Evolutionary conservation across 306 rosid species (phyloP), one percentile per base, ranked within the genome.

Genomic region (Arachis hypogaea): DNA sequence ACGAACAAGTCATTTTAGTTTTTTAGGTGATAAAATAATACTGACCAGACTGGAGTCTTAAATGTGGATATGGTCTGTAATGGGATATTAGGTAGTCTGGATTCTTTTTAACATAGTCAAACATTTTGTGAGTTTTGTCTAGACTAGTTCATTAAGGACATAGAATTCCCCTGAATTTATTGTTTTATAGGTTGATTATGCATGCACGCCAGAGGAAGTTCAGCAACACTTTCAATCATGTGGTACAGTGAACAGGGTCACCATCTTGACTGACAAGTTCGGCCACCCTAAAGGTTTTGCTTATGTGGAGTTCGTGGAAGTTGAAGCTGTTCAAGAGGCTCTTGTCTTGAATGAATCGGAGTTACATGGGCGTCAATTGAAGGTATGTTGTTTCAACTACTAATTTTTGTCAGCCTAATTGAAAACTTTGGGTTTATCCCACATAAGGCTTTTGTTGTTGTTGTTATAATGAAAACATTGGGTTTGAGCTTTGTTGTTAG

Each of bases 121-220:
- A 65, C 71, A 49, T 40, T 43, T 16, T 63, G 5, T 63, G 73
- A 51, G 77, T 56, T 14, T 62, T 36, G 38, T 50, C 63, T 55
- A 16, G 65, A 71, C 59, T 70, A 54, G 66, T 63, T 87, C 38
- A 7, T 68, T 28, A 40, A 56, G 22, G 50, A 62, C 71, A 72
- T 67, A 64, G 50, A 78, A 69, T 55, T 49, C 44, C 10, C 43
- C 82, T 72, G 82, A 58, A 74, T 40, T 77, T 65, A 73, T 68
- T 79, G 12, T 29, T 59, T 76, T 82, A 73, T 85, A 93, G 98
- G 98, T 91, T 77, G 98, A 91, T 82, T 91, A 89, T 82, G 93
- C 96, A 46, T 93, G 98, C 86, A 91, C 98, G 4, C 98, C 98
- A 80, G 97, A 94, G 84, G 98, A 94, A 88, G 98, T 91, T 82